These are phyloP conservation scores for Scedosporium boydii DNA, from an alignment of 2,329 filamentous ascomycete species.

Conservation along the genomic window DNA sequence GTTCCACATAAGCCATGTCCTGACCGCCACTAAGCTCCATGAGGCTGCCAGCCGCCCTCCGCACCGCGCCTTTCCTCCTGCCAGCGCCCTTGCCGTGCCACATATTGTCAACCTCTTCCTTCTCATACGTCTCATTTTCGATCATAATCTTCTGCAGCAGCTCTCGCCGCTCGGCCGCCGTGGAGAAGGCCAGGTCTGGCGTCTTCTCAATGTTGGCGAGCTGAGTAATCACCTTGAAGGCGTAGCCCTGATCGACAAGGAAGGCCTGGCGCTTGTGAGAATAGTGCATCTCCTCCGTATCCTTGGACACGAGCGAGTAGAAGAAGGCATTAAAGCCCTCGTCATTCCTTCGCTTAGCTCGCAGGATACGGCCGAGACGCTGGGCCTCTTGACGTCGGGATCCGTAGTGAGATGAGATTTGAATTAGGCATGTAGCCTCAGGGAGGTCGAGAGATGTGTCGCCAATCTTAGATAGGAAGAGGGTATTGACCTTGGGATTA, in stretches of 20 bases:
- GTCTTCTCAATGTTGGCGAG: constrained; percentile 84
- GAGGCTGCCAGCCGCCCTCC: constrained; percentile 75
- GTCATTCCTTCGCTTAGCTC: constrained; percentile 91
- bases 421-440: constrained; percentile 92
- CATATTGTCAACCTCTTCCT: constrained; percentile 12
- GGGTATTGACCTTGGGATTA: constrained; percentile 79
- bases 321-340: constrained; percentile 99
- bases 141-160: constrained; percentile 82
- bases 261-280: constrained; percentile 95
- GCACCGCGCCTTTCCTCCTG: constrained; percentile 48
- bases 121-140: constrained; percentile 53
- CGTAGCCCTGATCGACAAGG: constrained; percentile 94
- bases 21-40: constrained; percentile 83
- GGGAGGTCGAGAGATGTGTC: constrained; percentile 97
- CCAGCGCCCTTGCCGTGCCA: constrained; percentile 14
- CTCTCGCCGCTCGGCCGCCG: constrained; percentile 71
- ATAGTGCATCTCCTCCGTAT: constrained; percentile 97
- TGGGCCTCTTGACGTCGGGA: constrained; percentile 95
- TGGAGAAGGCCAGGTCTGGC: constrained; percentile 69
- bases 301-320: constrained; percentile 93
- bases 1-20: constrained; percentile 93
- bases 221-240: constrained; percentile 97
- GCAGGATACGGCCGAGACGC: constrained; percentile 80
- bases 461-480: constrained; percentile 95
- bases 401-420: constrained; percentile 95